Evolutionary conservation across 1,284 basidiomycete genomes (phyloP).

Genomic region (Ceratobasidium sp.): DNA sequence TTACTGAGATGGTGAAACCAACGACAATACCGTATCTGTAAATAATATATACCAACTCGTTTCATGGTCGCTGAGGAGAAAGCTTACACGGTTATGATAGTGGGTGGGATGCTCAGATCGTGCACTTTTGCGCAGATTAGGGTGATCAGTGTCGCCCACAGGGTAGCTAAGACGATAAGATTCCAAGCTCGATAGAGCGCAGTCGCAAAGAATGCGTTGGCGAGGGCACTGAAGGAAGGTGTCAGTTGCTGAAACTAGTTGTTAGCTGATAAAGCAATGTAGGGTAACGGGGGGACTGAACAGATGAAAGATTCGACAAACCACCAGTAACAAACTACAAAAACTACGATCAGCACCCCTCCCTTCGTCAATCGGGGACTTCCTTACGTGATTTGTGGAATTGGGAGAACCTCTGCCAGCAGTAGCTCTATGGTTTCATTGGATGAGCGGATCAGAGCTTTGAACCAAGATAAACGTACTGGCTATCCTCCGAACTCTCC

Average conservation of each 20-base stretch:
- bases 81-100: not conserved
- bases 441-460: not conserved
- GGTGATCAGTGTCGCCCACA: slow-evolving; percentile 56
- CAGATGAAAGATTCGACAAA: not conserved
- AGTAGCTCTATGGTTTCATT: not conserved
- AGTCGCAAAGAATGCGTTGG: slow-evolving; percentile 55
- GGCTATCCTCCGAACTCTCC: not conserved
- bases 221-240: too few species aligned
- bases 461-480: not conserved
- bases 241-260: too few species aligned
- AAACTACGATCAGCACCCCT: not conserved
- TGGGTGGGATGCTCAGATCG: slow-evolving; percentile 3
- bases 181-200: slow-evolving; percentile 73
- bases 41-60: not conserved
- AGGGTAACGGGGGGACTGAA: not conserved
- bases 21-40: slow-evolving; percentile 66
- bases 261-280: too few species aligned
- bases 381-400: not conserved
- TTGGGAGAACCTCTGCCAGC: not conserved
- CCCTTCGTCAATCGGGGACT: not conserved
- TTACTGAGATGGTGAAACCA: slow-evolving; percentile 65
- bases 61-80: not conserved
- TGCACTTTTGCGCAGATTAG: not conserved
- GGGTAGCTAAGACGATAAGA: slow-evolving; percentile 65
- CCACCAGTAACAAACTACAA: not conserved